Conservation (phyloP, 2,329 filamentous ascomycete genomes). For the Fusarium veterinarium region DNA sequence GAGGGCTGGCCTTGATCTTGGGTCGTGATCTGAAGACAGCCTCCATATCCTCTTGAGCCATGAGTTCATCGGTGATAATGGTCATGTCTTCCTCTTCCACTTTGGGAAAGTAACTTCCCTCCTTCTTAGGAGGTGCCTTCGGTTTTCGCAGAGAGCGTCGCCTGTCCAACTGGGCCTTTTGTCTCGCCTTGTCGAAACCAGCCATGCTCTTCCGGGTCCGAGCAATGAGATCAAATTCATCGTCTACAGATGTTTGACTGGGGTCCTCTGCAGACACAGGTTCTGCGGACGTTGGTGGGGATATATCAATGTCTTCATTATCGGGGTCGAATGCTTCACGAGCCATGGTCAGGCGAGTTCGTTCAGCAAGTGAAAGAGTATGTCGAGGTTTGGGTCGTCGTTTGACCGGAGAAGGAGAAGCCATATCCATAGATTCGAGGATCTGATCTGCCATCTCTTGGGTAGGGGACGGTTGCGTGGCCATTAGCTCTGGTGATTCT, state of each 20-base stretch:
- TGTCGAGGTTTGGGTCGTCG: conserved; percentile 59
- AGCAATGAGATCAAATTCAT: conserved; percentile 61
- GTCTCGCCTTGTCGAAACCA: conserved; percentile 69
- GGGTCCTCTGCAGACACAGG: conserved; percentile 35
- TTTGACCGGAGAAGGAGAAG: conserved; percentile 69
- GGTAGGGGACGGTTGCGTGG: conserved; percentile 45
- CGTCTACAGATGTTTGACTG: conserved; percentile 16
- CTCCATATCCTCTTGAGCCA: conserved; percentile 79
- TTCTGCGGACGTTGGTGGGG: conserved; percentile 20
- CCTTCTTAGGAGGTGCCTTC: conserved; percentile 53
- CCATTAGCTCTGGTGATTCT: conserved; percentile 10
- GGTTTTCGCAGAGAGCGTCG: conserved; percentile 62
- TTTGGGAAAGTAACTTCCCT: conserved; percentile 60
- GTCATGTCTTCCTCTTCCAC: conserved; percentile 58
- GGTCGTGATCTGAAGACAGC: conserved; percentile 88
- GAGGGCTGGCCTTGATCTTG: conserved; percentile 80
- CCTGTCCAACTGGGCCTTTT: conserved; percentile 70
- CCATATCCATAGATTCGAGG: conserved; percentile 63
- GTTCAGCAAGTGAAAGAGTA: conserved; percentile 76
- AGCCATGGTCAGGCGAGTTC: conserved; percentile 85
- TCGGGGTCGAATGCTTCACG: conserved; percentile 59
- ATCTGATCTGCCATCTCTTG: conserved; percentile 68
- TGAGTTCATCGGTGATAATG: conserved; percentile 74
- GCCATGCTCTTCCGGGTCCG: conserved; percentile 72
- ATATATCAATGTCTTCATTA: conserved; percentile 46